Evolutionary conservation across 441 rosid genomes (phyloP).

Genomic region (Geranium incanum): DNA sequence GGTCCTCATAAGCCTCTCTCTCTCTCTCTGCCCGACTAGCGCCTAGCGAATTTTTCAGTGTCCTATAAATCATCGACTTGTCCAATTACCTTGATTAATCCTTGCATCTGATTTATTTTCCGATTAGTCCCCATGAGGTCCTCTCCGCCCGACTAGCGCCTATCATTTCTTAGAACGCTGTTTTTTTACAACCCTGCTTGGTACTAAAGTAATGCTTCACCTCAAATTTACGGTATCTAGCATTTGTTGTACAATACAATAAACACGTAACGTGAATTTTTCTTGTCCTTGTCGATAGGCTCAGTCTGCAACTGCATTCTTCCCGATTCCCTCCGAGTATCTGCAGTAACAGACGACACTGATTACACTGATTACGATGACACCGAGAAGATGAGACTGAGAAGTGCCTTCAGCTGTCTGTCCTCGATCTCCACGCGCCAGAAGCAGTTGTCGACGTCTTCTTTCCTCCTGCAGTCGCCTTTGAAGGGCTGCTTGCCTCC

Average conservation of each 20-base stretch:
- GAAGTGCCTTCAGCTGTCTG: slow-evolving; percentile 41
- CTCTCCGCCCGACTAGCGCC: too few species aligned
- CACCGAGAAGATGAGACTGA: slow-evolving; percentile 39
- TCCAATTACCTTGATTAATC: too few species aligned
- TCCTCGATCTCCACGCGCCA: slow-evolving; percentile 60
- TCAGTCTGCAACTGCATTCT: slow-evolving; percentile 63
- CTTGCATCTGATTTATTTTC: too few species aligned
- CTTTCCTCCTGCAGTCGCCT: slow-evolving; percentile 47
- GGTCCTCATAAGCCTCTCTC: too few species aligned
- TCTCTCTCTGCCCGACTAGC: too few species aligned
- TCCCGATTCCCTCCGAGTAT: slow-evolving; percentile 49
- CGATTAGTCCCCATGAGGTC: too few species aligned
- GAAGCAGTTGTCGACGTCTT: slow-evolving; percentile 52
- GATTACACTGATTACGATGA: slow-evolving; percentile 39
- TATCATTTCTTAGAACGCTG: too few species aligned
- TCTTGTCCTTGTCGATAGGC: slow-evolving; percentile 28
- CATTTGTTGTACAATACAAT: neutral
- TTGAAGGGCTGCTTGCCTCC: slow-evolving; percentile 50
- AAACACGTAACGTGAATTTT: neutral
- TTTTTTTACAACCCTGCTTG: neutral
- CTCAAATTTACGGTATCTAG: neutral
- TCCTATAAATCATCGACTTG: too few species aligned
- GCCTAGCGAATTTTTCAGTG: too few species aligned
- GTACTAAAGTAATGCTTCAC: neutral
- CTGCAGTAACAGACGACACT: slow-evolving; percentile 43